Conservation (phyloP, 179 eudicot genomes). For the Silene coronaria region DNA sequence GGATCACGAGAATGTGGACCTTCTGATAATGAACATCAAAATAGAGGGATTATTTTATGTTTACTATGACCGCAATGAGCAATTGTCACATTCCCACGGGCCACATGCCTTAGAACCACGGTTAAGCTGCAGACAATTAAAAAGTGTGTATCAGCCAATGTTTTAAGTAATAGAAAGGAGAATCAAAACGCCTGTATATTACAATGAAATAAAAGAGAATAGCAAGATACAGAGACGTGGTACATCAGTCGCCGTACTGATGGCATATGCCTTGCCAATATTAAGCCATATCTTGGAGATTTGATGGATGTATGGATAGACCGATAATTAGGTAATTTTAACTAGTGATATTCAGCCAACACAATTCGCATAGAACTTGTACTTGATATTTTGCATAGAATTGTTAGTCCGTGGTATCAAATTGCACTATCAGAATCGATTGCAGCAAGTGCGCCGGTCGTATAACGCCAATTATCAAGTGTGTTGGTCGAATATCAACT, state of each 20-base stretch:
- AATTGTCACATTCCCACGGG: background rate
- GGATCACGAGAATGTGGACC: background rate
- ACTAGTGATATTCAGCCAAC: too few species aligned
- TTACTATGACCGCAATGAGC: background rate
- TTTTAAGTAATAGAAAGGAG: background rate
- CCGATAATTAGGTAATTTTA: too few species aligned
- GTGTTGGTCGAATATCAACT: too few species aligned
- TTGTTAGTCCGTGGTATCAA: too few species aligned
- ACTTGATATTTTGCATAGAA: too few species aligned
- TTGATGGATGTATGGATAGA: too few species aligned
- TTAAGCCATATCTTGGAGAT: too few species aligned
- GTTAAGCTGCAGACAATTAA: constrained; percentile 4
- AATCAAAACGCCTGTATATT: background rate
- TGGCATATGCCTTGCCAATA: background rate
- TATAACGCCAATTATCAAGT: too few species aligned
- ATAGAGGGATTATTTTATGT: background rate
- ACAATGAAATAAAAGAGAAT: background rate
- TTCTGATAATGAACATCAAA: background rate
- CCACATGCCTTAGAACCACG: background rate
- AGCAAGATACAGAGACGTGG: background rate
- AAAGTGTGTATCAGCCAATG: background rate
- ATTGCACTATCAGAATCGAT: too few species aligned
- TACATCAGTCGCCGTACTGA: background rate
- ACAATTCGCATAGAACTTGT: too few species aligned
- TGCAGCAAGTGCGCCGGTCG: too few species aligned